phyloP scores from a whole-genome alignment of 2,329 filamentous ascomycete genomes.

The Calcarisporium arbuscula region DNA sequence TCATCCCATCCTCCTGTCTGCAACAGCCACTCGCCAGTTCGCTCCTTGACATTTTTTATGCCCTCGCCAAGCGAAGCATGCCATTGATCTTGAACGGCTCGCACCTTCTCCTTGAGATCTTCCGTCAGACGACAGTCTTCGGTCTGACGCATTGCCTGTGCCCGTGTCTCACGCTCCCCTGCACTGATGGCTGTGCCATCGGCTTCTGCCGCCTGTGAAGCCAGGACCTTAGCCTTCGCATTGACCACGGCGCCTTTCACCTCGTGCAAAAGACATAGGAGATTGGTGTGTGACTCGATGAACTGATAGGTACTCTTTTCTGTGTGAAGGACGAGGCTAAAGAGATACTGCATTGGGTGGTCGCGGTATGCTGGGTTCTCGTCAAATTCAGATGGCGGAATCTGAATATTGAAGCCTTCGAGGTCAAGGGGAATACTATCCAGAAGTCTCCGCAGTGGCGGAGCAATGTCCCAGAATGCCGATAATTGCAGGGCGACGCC shows the following conservation, averaged over 20 bases:
- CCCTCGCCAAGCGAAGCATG: conserved; percentile 74
- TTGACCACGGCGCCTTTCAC: conserved; percentile 73
- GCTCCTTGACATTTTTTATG: conserved; percentile 65
- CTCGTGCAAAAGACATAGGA: conserved; percentile 85
- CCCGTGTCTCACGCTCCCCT: conserved; percentile 30
- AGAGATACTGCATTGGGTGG: conserved; percentile 86
- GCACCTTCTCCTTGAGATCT: conserved; percentile 89
- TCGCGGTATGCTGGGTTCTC: conserved; percentile 79
- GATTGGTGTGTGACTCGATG: conserved; percentile 88
- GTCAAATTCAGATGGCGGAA: conserved; percentile 70
- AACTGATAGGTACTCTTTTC: conserved; percentile 95
- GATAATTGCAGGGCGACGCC: conserved; percentile 89
- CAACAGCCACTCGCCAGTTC: conserved; percentile 67
- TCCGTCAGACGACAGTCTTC: conserved; percentile 70
- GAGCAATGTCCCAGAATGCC: conserved; percentile 97
- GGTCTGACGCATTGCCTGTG: conserved; percentile 52
- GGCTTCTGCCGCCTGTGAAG: conserved; percentile 51
- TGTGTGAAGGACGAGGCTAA: conserved; percentile 75
- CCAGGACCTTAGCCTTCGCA: conserved; percentile 60
- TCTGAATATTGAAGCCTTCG: conserved; percentile 61
- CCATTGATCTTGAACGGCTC: conserved; percentile 89
- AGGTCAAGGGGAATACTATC: conserved; percentile 66
- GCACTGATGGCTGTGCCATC: conserved; percentile 23
- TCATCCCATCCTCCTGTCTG: conserved; percentile 87
- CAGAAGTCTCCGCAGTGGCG: conserved; percentile 68